Evolutionary conservation across 139 green algal species (phyloP).

Genomic region (Ostreobium quekettii): DNA sequence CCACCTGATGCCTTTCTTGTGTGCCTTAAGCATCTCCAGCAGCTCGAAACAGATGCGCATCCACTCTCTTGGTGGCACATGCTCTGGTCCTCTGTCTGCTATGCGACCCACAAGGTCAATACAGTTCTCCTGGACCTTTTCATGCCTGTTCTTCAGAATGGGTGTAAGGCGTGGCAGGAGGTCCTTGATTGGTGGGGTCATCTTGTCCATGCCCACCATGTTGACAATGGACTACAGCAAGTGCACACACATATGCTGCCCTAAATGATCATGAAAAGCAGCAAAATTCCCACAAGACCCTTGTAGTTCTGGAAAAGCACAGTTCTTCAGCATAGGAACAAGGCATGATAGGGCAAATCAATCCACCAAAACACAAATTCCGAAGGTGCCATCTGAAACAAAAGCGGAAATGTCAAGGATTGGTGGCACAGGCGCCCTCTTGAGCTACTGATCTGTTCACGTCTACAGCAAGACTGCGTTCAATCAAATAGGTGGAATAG

Average conservation of each 20-base stretch:
- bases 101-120: constrained; percentile 98
- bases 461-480: too few species aligned
- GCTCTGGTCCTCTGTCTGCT: constrained; percentile 87
- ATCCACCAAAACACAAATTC: too few species aligned
- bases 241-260: background rate
- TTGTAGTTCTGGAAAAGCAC: too few species aligned
- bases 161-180: constrained; percentile 94
- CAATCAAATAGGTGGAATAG: too few species aligned
- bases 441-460: too few species aligned
- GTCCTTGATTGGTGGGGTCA: constrained; percentile 99
- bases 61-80: constrained; percentile 96
- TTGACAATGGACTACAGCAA: constrained; percentile 71
- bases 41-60: constrained; percentile 99
- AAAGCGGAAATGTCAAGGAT: too few species aligned
- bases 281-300: background rate
- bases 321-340: too few species aligned
- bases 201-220: constrained; percentile 95
- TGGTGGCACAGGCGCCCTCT: too few species aligned
- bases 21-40: constrained; percentile 93
- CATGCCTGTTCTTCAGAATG: constrained; percentile 93
- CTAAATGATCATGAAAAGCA: background rate
- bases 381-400: too few species aligned
- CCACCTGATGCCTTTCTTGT: constrained; percentile 93
- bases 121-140: constrained; percentile 92
- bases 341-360: too few species aligned